These are phyloP conservation scores for Dryadomyces quercivorus DNA, from an alignment of 2,329 filamentous ascomycete genomes.

Conservation along the genomic window DNA sequence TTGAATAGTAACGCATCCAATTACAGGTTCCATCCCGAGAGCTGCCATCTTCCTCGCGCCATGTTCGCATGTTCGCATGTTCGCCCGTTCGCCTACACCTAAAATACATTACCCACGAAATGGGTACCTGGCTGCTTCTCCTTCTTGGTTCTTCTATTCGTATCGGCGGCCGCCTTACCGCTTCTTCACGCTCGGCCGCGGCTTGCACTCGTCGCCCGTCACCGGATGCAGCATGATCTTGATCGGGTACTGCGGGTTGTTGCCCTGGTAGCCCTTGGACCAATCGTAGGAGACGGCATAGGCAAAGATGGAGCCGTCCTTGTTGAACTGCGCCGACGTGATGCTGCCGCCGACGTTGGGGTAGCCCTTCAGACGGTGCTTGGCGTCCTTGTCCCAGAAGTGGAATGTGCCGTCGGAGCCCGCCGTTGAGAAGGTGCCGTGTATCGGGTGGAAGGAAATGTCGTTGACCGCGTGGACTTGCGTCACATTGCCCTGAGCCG, in stretches of 20 bases:
- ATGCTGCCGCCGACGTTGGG: slow-evolving; percentile 77
- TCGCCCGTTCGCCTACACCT: background rate
- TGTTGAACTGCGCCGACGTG: slow-evolving; percentile 83
- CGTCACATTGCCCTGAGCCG: slow-evolving; percentile 59
- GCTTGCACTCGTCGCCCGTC: slow-evolving; percentile 48
- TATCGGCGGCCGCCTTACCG: slow-evolving; percentile 24
- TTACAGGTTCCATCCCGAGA: background rate
- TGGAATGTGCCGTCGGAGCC: slow-evolving; percentile 94
- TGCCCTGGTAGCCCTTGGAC: slow-evolving; percentile 88
- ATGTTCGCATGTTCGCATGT: background rate
- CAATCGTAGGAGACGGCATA: slow-evolving; percentile 95
- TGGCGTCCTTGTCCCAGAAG: slow-evolving; percentile 90
- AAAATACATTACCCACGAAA: background rate
- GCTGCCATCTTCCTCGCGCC: background rate
- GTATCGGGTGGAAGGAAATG: slow-evolving; percentile 92
- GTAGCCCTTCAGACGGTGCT: slow-evolving; percentile 82
- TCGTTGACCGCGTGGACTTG: slow-evolving; percentile 94
- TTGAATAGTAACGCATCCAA: background rate
- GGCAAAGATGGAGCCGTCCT: slow-evolving; percentile 70
- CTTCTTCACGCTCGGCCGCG: slow-evolving; percentile 47
- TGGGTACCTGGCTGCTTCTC: background rate
- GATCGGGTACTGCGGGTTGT: slow-evolving; percentile 60
- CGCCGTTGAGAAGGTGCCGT: slow-evolving; percentile 97
- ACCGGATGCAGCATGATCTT: slow-evolving; percentile 83
- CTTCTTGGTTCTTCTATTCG: background rate